Percentiles rank a stretch among this genome's conserved stretches.
phyloP scores from a whole-genome alignment of 345 rosid species.

The Lepidium sativum region DNA sequence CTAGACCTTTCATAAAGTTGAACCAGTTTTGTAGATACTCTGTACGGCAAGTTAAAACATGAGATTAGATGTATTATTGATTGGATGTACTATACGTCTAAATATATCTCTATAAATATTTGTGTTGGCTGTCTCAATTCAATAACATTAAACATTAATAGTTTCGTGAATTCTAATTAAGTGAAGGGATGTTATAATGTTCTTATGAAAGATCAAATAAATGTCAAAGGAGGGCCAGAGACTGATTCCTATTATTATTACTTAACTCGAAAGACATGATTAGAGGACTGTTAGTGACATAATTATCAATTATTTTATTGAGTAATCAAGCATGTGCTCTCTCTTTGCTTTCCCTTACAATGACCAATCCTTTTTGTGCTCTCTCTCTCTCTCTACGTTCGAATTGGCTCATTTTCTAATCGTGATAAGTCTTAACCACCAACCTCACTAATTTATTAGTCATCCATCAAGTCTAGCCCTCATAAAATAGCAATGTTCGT shows the following conservation, averaged over 20 bases:
- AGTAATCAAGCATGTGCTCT: slow-evolving; percentile 24
- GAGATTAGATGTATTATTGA: too few relatives aligned
- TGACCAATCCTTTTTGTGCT: neutral
- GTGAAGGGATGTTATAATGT: neutral
- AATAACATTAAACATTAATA: neutral
- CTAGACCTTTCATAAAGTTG: too few relatives aligned
- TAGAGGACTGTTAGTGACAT: slow-evolving; percentile 29
- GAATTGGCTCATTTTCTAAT: slow-evolving; percentile 5
- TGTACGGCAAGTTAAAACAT: too few relatives aligned
- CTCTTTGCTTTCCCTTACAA: slow-evolving; percentile 11
- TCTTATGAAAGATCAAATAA: slow-evolving; percentile 7
- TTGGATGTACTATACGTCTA: too few relatives aligned
- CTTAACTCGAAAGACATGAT: slow-evolving; percentile 27
- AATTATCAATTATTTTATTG: slow-evolving; percentile 21
- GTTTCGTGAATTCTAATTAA: neutral
- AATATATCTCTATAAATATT: too few relatives aligned
- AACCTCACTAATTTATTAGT: slow-evolving; percentile 18
- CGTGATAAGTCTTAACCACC: slow-evolving; percentile 16
- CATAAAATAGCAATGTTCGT: neutral
- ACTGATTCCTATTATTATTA: slow-evolving; percentile 26
- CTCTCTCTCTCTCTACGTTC: slow-evolving; percentile 8
- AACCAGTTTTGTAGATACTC: too few relatives aligned
- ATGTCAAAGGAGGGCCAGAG: neutral
- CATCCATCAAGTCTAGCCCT: slow-evolving; percentile 17
- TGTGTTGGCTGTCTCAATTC: neutral